Evolutionary conservation across 148 eudicot species (phyloP).

Genomic region (Cornus controversa): DNA sequence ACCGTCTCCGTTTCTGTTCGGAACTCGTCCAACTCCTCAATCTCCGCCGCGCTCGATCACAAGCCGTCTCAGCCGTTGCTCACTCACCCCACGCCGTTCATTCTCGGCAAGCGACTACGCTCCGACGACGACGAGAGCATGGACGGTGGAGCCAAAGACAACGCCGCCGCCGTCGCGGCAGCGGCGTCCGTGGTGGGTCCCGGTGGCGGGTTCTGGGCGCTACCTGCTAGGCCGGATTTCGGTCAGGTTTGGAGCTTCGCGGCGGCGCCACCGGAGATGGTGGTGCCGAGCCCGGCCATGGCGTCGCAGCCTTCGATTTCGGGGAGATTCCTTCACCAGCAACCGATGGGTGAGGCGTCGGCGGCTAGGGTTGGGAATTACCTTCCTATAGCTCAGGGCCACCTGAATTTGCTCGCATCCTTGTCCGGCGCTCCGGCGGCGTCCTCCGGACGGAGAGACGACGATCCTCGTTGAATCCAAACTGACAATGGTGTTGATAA

Average conservation of each 20-base stretch:
- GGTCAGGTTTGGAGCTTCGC: slow-evolving; percentile 84
- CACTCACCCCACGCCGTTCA: slow-evolving; percentile 45
- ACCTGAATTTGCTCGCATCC: slow-evolving; percentile 79
- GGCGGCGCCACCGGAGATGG: slow-evolving; percentile 65
- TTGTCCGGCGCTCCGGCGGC: slow-evolving; percentile 58
- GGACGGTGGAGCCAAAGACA: slow-evolving; percentile 26
- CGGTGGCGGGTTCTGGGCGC: slow-evolving; percentile 64
- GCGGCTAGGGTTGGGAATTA: slow-evolving; percentile 84
- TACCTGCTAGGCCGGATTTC: slow-evolving; percentile 69
- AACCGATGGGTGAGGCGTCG: slow-evolving; percentile 52
- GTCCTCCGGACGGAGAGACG: slow-evolving; percentile 46
- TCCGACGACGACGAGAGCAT: slow-evolving; percentile 42
- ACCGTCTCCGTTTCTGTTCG: slow-evolving; percentile 41
- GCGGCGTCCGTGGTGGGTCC: slow-evolving; percentile 32
- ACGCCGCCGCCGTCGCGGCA: slow-evolving; percentile 21
- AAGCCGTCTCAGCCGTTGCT: slow-evolving; percentile 13
- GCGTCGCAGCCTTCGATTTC: slow-evolving; percentile 30
- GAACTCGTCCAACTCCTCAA: slow-evolving; percentile 13
- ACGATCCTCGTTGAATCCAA: slow-evolving; percentile 34
- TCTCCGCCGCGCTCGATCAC: slow-evolving; percentile 24
- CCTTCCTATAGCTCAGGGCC: slow-evolving; percentile 61
- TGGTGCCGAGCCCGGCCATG: slow-evolving; percentile 39
- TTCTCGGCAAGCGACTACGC: slow-evolving; percentile 61
- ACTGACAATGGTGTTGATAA: slow-evolving; percentile 6
- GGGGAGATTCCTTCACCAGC: slow-evolving; percentile 46